A percentile compares a stretch with the other conserved stretches of the same genome.
Evolutionary conservation across 164 flowering plant species (phyloP).

Genomic region (grape (Vitis vinifera)): DNA sequence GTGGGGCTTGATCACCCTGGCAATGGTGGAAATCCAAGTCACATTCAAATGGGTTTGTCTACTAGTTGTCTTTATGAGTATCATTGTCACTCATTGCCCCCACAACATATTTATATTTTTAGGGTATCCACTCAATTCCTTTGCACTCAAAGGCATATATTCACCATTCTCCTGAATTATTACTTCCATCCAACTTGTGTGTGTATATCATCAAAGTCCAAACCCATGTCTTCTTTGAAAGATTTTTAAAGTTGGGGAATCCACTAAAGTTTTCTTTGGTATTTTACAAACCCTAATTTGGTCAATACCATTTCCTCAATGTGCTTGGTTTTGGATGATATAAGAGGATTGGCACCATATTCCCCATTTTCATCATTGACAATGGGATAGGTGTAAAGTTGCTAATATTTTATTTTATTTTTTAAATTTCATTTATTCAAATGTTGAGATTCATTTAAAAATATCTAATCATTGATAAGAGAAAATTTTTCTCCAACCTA

Average conservation of each 20-base stretch:
- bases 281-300: not conserved
- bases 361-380: too few species aligned
- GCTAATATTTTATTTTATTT: too few species aligned
- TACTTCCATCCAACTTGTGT: not conserved
- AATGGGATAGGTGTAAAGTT: too few species aligned
- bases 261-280: not conserved
- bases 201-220: not conserved
- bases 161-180: not conserved
- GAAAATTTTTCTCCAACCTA: too few species aligned
- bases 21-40: conserved; percentile 30
- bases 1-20: conserved; percentile 12
- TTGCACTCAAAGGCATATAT: conserved; percentile 4
- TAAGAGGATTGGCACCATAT: too few species aligned
- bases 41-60: conserved; percentile 19
- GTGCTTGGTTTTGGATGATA: too few species aligned
- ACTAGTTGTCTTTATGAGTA: conserved; percentile 8
- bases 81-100: conserved; percentile 7
- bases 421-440: too few species aligned
- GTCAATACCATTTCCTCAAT: not conserved
- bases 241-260: not conserved
- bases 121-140: not conserved
- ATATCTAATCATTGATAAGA: too few species aligned
- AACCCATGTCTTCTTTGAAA: not conserved
- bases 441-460: too few species aligned
- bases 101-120: not conserved